Evolutionary conservation across 2,329 filamentous ascomycete species (phyloP).

Genomic region (Lecanosticta acicola): DNA sequence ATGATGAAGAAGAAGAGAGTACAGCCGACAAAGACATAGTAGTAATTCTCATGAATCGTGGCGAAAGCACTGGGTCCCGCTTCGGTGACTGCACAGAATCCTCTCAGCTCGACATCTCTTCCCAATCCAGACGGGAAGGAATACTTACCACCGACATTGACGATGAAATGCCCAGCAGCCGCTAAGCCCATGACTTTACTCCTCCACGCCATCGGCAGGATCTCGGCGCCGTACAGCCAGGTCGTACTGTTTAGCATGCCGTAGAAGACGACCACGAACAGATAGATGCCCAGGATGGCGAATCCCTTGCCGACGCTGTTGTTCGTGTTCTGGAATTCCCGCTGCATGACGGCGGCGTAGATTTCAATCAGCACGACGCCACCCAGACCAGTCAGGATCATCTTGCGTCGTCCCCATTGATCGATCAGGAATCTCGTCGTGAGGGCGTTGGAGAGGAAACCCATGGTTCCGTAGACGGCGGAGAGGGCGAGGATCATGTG

Average conservation of each 20-base stretch:
- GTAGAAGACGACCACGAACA: slow-evolving; percentile 50
- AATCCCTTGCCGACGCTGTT: slow-evolving; percentile 55
- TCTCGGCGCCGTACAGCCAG: slow-evolving; percentile 45
- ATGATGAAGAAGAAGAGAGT: slow-evolving; percentile 48
- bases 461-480: slow-evolving; percentile 50
- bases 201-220: slow-evolving; percentile 49
- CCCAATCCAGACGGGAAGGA: too few species aligned
- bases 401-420: slow-evolving; percentile 55
- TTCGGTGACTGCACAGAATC: slow-evolving; percentile 21
- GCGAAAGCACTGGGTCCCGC: slow-evolving; percentile 51
- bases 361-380: slow-evolving; percentile 54
- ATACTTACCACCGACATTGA: slow-evolving; percentile 28
- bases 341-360: slow-evolving; percentile 56
- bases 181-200: slow-evolving; percentile 54
- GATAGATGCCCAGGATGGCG: slow-evolving; percentile 54
- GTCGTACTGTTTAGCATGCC: slow-evolving; percentile 27
- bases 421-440: slow-evolving; percentile 51
- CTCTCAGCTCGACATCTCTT: slow-evolving; percentile 2
- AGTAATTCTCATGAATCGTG: slow-evolving; percentile 55
- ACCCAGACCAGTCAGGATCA: slow-evolving; percentile 50
- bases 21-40: slow-evolving; percentile 55
- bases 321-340: slow-evolving; percentile 50
- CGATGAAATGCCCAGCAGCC: slow-evolving; percentile 45
- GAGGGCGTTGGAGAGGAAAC: slow-evolving; percentile 47
- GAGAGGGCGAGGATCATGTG: slow-evolving; percentile 50